Evolutionary conservation across 768 basidiomycete genomes (phyloP).

Genomic region (Boletus speciosus): DNA sequence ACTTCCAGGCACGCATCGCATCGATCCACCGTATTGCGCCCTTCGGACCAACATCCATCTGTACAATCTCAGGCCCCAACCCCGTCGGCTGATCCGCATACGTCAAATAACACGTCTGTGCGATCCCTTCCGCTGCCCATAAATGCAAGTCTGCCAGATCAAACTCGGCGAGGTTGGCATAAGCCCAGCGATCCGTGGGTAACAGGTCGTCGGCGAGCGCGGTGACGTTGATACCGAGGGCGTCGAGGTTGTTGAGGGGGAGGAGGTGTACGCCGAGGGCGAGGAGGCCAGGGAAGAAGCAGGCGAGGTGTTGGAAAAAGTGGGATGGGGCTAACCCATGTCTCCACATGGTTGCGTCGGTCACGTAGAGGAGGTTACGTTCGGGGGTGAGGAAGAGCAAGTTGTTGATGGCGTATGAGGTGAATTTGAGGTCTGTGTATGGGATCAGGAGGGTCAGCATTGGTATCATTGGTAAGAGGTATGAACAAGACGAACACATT

Average conservation of each 20-base stretch:
- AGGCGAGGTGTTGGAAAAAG: constrained; percentile 66
- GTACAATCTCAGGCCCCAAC: constrained; percentile 54
- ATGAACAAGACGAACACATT: constrained; percentile 51
- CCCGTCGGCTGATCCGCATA: constrained; percentile 72
- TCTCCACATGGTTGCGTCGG: constrained; percentile 39
- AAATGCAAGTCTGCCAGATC: constrained; percentile 59
- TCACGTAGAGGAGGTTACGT: constrained; percentile 49
- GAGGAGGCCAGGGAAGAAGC: constrained; percentile 74
- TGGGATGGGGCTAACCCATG: constrained; percentile 37
- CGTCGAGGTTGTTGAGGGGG: constrained; percentile 49
- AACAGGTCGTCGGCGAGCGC: constrained; percentile 30
- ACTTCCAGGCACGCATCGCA: constrained; percentile 45
- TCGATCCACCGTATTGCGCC: constrained; percentile 24
- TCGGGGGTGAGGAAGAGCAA: constrained; percentile 31
- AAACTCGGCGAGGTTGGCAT: constrained; percentile 39
- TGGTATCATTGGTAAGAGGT: neutral
- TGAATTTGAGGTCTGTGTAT: constrained; percentile 52
- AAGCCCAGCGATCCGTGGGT: constrained; percentile 26
- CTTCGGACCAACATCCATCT: constrained; percentile 13
- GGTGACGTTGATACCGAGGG: constrained; percentile 43
- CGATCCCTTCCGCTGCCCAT: constrained; percentile 76
- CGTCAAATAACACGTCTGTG: constrained; percentile 65
- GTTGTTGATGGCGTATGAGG: constrained; percentile 57
- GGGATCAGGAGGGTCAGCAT: neutral
- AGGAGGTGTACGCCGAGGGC: constrained; percentile 68